Evolutionary conservation across 108 stramenopile species (phyloP).

Genomic region (Parietichytrium sp.): DNA sequence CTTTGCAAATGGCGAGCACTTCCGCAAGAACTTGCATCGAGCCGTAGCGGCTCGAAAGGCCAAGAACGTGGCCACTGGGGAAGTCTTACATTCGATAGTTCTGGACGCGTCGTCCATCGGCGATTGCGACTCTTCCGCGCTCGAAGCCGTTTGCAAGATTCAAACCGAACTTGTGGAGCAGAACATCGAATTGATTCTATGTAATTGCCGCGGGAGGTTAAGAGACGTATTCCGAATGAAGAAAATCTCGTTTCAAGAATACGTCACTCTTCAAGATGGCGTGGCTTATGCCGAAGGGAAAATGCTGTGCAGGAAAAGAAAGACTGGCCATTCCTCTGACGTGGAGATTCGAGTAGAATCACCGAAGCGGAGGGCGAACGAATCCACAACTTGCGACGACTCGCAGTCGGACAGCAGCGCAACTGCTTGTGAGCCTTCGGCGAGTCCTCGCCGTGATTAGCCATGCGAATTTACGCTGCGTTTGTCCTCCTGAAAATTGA

Average conservation of each 20-base stretch:
- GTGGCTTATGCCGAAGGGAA: background rate
- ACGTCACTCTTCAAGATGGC: background rate
- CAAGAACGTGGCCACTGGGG: background rate
- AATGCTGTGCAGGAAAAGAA: too few relatives aligned
- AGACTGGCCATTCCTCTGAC: too few relatives aligned
- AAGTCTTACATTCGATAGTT: slow-evolving; percentile 7
- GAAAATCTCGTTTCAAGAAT: background rate
- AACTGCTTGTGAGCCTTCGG: too few relatives aligned
- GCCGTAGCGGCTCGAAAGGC: background rate
- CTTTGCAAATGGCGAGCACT: slow-evolving; percentile 29
- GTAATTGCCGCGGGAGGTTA: slow-evolving; percentile 10
- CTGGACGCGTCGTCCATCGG: slow-evolving; percentile 4
- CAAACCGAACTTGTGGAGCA: background rate
- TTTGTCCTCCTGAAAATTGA: too few relatives aligned
- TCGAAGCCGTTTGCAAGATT: background rate
- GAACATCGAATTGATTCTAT: slow-evolving; percentile 5
- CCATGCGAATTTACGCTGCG: too few relatives aligned
- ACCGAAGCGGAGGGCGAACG: too few relatives aligned
- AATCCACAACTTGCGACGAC: too few relatives aligned
- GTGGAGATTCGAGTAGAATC: too few relatives aligned
- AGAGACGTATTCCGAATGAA: background rate
- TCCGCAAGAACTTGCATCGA: background rate
- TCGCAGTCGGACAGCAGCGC: too few relatives aligned
- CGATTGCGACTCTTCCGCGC: slow-evolving; percentile 10
- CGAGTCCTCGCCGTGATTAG: too few relatives aligned